Percentiles rank a stretch among this genome's conserved stretches.
Conservation (phyloP, 768 basidiomycete genomes). For the Suillus subalutaceus region DNA sequence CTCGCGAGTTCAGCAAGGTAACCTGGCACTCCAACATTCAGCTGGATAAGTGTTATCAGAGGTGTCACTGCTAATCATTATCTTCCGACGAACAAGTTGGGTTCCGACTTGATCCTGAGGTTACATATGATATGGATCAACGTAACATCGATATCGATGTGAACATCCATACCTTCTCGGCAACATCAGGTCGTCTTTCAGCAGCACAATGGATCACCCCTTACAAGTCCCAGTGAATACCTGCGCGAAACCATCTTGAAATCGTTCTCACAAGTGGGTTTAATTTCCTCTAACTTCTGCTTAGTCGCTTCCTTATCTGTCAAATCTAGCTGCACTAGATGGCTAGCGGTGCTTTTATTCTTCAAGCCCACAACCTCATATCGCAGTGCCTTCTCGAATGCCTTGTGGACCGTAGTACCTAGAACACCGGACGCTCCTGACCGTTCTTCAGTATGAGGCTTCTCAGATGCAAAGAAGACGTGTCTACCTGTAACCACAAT, state of each 20-base stretch:
- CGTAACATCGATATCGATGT: slow-evolving; percentile 1
- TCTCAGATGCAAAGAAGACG: background rate
- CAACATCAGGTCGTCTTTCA: slow-evolving; percentile 90
- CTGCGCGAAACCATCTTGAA: background rate
- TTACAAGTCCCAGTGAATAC: slow-evolving; percentile 28
- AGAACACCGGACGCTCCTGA: slow-evolving; percentile 91
- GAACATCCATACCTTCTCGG: slow-evolving; percentile 68
- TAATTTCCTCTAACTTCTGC: slow-evolving; percentile 53
- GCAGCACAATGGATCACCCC: slow-evolving; percentile 96
- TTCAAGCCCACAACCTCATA: slow-evolving; percentile 70
- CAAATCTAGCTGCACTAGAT: slow-evolving; percentile 67
- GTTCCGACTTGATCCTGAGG: slow-evolving; percentile 70
- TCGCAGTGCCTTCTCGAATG: slow-evolving; percentile 51
- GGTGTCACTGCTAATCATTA: background rate
- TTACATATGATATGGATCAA: slow-evolving; percentile 7
- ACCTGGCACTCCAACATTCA: slow-evolving; percentile 79
- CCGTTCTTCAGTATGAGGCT: slow-evolving; percentile 1
- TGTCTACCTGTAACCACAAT: slow-evolving; percentile 62
- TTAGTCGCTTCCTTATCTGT: slow-evolving; percentile 58
- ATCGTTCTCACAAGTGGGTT: slow-evolving; percentile 66
- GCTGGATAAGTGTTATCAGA: slow-evolving; percentile 40
- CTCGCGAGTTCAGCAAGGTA: slow-evolving; percentile 70
- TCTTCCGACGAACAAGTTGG: slow-evolving; percentile 49
- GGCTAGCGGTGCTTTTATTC: slow-evolving; percentile 61
- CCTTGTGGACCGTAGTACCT: slow-evolving; percentile 73